phyloP scores from a whole-genome alignment of 1,284 basidiomycete species.

The Cryptococcus wingfieldii region DNA sequence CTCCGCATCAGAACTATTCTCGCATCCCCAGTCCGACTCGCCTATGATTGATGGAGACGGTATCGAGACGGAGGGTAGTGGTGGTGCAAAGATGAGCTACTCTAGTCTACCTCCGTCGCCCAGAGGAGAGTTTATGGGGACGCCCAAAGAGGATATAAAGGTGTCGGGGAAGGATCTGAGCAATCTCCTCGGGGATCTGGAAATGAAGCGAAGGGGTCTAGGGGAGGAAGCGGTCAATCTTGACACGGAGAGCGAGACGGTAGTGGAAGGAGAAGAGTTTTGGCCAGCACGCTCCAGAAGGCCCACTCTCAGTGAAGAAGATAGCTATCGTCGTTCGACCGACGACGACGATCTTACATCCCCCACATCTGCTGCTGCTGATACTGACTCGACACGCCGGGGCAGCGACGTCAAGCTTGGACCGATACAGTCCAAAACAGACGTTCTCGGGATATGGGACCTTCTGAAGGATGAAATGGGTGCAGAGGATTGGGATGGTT shows the following conservation, averaged over 20 bases:
- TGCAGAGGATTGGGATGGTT: slow-evolving; percentile 45
- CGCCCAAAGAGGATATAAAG: not conserved
- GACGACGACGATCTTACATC: no score
- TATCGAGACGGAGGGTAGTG: no score
- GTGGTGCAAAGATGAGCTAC: slow-evolving; percentile 16
- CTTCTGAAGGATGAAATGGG: slow-evolving; percentile 45
- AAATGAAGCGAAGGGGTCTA: not conserved
- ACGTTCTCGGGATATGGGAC: slow-evolving; percentile 28
- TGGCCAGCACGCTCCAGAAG: slow-evolving; percentile 26
- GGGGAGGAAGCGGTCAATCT: not conserved
- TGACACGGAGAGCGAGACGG: not conserved
- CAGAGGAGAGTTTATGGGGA: slow-evolving; percentile 1
- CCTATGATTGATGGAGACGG: not conserved
- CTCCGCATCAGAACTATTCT: slow-evolving; percentile 24
- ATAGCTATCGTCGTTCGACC: not conserved
- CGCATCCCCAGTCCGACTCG: not conserved
- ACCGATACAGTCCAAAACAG: not conserved
- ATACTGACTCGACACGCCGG: not conserved
- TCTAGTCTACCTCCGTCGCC: slow-evolving; percentile 43
- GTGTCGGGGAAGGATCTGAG: slow-evolving; percentile 9
- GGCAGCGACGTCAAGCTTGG: not conserved
- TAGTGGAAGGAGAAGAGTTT: slow-evolving; percentile 11
- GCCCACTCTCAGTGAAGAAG: slow-evolving; percentile 17
- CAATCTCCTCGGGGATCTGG: slow-evolving; percentile 8
- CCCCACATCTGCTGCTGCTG: no score